Conservation (phyloP, 2,329 filamentous ascomycete species). For the Penicillium sp. region DNA sequence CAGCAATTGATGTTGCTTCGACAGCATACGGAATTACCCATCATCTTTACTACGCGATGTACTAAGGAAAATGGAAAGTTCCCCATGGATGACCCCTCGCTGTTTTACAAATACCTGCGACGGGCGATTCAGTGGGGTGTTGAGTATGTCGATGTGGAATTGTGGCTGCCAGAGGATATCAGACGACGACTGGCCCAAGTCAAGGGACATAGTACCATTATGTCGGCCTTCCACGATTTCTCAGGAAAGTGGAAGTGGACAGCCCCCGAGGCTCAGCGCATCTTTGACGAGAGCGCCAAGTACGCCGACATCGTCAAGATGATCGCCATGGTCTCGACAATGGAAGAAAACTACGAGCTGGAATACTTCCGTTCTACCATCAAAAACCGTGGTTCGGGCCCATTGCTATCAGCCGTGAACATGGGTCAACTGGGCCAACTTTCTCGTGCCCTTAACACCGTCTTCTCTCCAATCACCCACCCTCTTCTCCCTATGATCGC, state of each 20-base stretch:
- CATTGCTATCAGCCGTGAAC: constrained; percentile 79
- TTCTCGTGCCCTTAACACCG: constrained; percentile 78
- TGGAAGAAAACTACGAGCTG: constrained; percentile 85
- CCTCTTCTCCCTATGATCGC: constrained; percentile 80
- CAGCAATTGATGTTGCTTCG: constrained; percentile 82
- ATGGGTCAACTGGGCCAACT: constrained; percentile 87
- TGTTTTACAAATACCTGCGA: constrained; percentile 79
- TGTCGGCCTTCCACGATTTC: constrained; percentile 91
- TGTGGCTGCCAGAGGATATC: constrained; percentile 80
- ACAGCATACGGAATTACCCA: constrained; percentile 82
- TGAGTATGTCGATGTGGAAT: constrained; percentile 85
- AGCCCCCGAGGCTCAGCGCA: constrained; percentile 66
- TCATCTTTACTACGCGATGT: constrained; percentile 84
- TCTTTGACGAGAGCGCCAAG: constrained; percentile 70
- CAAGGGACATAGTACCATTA: constrained; percentile 78
- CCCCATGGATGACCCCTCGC: constrained; percentile 73
- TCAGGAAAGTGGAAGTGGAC: constrained; percentile 83
- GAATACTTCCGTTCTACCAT: constrained; percentile 84
- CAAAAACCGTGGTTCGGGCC: constrained; percentile 65
- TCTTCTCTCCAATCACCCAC: constrained; percentile 86
- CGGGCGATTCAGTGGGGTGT: constrained; percentile 85
- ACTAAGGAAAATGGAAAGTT: constrained; percentile 80
- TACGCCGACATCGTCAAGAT: constrained; percentile 89
- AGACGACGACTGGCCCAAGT: constrained; percentile 66
- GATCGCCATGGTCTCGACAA: constrained; percentile 78